These are phyloP conservation scores for Schizonepeta tenuifolia DNA, from an alignment of 257 asterid genomes.

Conservation along the genomic window DNA sequence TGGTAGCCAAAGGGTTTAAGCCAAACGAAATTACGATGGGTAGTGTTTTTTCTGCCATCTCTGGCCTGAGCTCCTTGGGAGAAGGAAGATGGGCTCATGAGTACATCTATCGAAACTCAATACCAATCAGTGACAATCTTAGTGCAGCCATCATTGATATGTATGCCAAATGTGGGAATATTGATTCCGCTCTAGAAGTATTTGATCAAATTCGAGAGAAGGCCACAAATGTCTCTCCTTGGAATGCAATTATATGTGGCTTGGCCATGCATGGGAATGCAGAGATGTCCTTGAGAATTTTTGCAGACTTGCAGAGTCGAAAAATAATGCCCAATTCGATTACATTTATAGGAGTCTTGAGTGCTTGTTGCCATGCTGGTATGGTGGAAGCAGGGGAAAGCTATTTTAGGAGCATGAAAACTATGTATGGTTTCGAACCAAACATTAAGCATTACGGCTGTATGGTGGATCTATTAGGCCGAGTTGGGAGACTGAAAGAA, in stretches of 20 bases:
- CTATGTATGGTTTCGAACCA: constrained; percentile 58
- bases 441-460: constrained; percentile 89
- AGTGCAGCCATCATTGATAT: constrained; percentile 85
- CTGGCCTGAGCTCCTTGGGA: constrained; percentile 63
- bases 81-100: constrained; percentile 85
- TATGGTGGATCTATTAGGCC: constrained; percentile 87
- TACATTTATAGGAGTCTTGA: constrained; percentile 80
- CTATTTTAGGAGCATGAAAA: constrained; percentile 73
- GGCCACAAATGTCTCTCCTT: constrained; percentile 67
- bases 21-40: constrained; percentile 91
- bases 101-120: constrained; percentile 52
- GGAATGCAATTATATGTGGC: constrained; percentile 94
- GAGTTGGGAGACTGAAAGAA: constrained; percentile 78
- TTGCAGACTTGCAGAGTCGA: constrained; percentile 61
- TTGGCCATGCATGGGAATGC: constrained; percentile 91
- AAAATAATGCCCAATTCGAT: constrained; percentile 58
- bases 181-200: constrained; percentile 59
- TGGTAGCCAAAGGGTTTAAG: constrained; percentile 61
- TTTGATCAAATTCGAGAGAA: constrained; percentile 58
- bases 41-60: constrained; percentile 77
- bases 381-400: constrained; percentile 71
- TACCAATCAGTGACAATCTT: constrained; percentile 70
- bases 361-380: constrained; percentile 97
- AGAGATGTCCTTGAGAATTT: constrained; percentile 57
- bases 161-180: constrained; percentile 93